Conservation (phyloP, 768 basidiomycete species). For the Trametopsis cervina region DNA sequence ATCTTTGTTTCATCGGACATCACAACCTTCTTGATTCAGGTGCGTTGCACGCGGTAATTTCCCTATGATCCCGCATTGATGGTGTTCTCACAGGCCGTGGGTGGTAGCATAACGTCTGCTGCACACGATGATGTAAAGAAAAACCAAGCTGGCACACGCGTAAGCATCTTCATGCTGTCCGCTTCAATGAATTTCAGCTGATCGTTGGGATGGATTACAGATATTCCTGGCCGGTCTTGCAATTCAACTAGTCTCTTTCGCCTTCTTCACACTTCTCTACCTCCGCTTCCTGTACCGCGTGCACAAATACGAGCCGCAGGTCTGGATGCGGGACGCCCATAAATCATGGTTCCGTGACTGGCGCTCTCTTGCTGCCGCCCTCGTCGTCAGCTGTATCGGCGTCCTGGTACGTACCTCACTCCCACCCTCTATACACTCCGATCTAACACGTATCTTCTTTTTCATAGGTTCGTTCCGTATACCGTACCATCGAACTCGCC, state of each 20-base stretch:
- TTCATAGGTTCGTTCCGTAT: slow-evolving; percentile 54
- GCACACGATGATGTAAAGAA: background rate
- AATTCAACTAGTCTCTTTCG: slow-evolving; percentile 47
- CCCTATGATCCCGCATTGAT: background rate
- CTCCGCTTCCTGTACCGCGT: slow-evolving; percentile 44
- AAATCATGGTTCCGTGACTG: slow-evolving; percentile 50
- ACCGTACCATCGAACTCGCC: slow-evolving; percentile 46
- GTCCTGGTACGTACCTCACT: slow-evolving; percentile 43
- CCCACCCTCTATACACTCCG: background rate
- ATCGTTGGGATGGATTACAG: no score
- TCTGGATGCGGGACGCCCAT: slow-evolving; percentile 33
- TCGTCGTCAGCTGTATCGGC: slow-evolving; percentile 51
- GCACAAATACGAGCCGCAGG: slow-evolving; percentile 29
- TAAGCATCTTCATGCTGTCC: no score
- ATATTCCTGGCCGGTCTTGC: slow-evolving; percentile 51
- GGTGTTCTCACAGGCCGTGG: slow-evolving; percentile 3
- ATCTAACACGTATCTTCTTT: background rate
- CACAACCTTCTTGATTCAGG: slow-evolving; percentile 61
- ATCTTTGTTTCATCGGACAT: slow-evolving; percentile 59
- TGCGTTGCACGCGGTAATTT: slow-evolving; percentile 15
- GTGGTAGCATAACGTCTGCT: slow-evolving; percentile 1
- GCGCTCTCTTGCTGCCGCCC: slow-evolving; percentile 43
- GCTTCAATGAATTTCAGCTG: no score
- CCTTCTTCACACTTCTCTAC: slow-evolving; percentile 39
- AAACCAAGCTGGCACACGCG: background rate